Evolutionary conservation across 495 filamentous ascomycete genomes (phyloP).

Genomic region (Penicillium bovifimosum): DNA sequence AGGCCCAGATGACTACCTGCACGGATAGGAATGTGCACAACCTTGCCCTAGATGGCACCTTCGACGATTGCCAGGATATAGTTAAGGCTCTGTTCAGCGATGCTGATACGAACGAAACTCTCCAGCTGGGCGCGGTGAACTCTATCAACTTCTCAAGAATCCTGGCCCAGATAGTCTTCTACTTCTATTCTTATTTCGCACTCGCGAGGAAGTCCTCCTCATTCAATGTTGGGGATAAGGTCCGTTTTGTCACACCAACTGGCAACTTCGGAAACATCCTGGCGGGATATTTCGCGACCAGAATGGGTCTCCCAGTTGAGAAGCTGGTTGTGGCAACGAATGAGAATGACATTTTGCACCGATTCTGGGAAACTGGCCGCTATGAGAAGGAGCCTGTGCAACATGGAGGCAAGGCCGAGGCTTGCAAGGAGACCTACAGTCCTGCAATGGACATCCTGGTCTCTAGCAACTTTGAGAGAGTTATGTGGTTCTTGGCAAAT

Average conservation of each 20-base stretch:
- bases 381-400: constrained; percentile 61
- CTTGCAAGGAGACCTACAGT: constrained; percentile 68
- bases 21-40: constrained; percentile 84
- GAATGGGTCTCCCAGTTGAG: constrained; percentile 82
- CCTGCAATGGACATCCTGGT: constrained; percentile 98
- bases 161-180: constrained; percentile 85
- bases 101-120: constrained; percentile 61
- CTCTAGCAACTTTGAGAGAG: constrained; percentile 89
- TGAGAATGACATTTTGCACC: constrained; percentile 85
- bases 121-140: constrained; percentile 17
- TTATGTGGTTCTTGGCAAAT: constrained; percentile 89
- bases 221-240: constrained; percentile 48
- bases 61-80: constrained; percentile 96
- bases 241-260: constrained; percentile 80
- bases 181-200: constrained; percentile 83
- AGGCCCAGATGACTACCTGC: constrained; percentile 92
- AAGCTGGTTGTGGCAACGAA: constrained; percentile 87
- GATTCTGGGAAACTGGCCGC: constrained; percentile 60
- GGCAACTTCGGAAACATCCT: constrained; percentile 98
- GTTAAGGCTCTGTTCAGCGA: constrained; percentile 81
- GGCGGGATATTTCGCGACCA: constrained; percentile 83
- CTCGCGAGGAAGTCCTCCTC: constrained; percentile 48
- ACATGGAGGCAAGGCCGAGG: constrained; percentile 21
- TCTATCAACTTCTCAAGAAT: constrained; percentile 84
- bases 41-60: constrained; percentile 76